These are phyloP conservation scores for Nyctanthes arbortristis DNA, from an alignment of 257 asterid species.

Conservation along the genomic window DNA sequence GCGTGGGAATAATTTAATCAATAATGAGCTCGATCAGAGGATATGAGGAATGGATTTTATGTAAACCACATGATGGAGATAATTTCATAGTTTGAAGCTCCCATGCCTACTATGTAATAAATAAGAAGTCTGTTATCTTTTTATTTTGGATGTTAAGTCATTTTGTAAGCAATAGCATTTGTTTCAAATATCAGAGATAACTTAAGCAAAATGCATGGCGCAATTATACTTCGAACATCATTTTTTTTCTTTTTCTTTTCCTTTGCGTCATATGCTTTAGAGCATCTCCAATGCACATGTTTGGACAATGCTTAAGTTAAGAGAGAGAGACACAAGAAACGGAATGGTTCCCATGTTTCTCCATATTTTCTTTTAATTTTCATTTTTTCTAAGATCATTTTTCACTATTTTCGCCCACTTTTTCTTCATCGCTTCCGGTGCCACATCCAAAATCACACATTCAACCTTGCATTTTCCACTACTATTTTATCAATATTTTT, in stretches of 20 bases:
- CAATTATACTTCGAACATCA: slow-evolving; percentile 11
- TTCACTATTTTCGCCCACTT: no score
- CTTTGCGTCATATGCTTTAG: slow-evolving; percentile 12
- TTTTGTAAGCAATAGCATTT: background rate
- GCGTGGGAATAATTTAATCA: background rate
- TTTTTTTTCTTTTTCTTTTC: slow-evolving; percentile 10
- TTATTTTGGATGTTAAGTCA: slow-evolving; percentile 8
- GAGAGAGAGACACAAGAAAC: no score
- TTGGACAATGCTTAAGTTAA: no score
- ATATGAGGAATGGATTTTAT: background rate
- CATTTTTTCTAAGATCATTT: no score
- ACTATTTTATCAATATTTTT: no score
- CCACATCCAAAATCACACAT: no score
- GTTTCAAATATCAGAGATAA: background rate
- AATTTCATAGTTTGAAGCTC: slow-evolving; percentile 1
- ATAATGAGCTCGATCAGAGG: slow-evolving; percentile 3
- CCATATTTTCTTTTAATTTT: no score
- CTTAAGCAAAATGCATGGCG: background rate
- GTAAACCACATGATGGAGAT: slow-evolving; percentile 4
- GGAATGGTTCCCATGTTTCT: no score
- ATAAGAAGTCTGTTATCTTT: slow-evolving; percentile 3
- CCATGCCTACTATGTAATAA: slow-evolving; percentile 1
- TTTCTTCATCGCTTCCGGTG: no score
- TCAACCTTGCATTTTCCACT: no score
- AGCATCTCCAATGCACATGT: no score